A percentile compares a stretch with the other conserved stretches of the same genome.
These are phyloP conservation scores for Malassezia sp. DNA, from an alignment of 1,284 basidiomycete genomes.

Conservation along the genomic window DNA sequence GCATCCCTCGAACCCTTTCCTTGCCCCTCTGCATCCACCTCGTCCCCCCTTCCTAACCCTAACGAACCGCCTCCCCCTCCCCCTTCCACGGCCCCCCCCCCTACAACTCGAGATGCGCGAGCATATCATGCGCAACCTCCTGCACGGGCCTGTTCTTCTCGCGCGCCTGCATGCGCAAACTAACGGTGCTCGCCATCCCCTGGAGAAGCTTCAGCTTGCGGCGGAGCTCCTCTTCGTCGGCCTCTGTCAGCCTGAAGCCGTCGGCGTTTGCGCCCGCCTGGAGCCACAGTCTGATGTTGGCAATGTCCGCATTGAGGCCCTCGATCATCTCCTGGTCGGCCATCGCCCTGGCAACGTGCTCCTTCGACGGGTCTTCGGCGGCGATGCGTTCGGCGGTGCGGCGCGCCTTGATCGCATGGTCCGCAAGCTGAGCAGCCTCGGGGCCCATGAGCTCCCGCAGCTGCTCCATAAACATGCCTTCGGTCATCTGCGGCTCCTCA, in stretches of 20 bases:
- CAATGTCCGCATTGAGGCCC: constrained; percentile 2
- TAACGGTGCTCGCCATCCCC: constrained; percentile 9
- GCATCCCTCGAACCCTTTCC: too few relatives aligned
- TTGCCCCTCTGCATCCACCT: too few relatives aligned
- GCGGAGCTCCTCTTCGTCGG: constrained; percentile 1
- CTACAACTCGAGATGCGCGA: constrained; percentile 14
- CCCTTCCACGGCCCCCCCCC: too few relatives aligned
- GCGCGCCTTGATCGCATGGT: constrained; percentile 26
- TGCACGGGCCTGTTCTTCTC: constrained; percentile 1
- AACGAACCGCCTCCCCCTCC: too few relatives aligned
- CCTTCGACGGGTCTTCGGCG: constrained; percentile 21
- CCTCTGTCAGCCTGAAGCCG: constrained; percentile 7
- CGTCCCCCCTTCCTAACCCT: too few relatives aligned
- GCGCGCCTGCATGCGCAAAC: constrained; percentile 5
- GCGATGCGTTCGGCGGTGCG: constrained; percentile 22
- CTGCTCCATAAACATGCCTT: constrained; percentile 18
- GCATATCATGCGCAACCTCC: constrained; percentile 27
- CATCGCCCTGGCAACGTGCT: constrained; percentile 5
- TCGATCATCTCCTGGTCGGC: constrained; percentile 3
- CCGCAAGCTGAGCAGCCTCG: constrained; percentile 1
- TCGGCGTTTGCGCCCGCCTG: constrained; percentile 8
- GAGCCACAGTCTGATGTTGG: constrained; percentile 6
- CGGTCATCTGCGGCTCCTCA: constrained; percentile 17
- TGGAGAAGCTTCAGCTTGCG: background rate
- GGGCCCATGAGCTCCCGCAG: constrained; percentile 10